These are phyloP conservation scores for Dendrobium officinale DNA, from an alignment of 106 monocot species.

Conservation along the genomic window DNA sequence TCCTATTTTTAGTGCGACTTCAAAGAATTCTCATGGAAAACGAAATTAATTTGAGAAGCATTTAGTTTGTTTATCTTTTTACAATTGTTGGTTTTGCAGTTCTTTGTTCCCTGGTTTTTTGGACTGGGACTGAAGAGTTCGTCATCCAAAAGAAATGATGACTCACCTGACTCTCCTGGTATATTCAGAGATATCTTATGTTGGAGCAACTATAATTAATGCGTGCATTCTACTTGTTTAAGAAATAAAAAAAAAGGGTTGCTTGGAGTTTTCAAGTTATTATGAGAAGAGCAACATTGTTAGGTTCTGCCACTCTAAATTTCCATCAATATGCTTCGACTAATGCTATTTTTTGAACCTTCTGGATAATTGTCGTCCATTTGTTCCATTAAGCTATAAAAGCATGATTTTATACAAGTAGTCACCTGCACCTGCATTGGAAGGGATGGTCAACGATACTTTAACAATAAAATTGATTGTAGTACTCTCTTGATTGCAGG, in stretches of 20 bases:
- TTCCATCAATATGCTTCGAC: neutral
- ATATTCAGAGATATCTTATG: neutral
- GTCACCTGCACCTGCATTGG: neutral
- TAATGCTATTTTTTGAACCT: neutral
- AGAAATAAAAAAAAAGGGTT: neutral
- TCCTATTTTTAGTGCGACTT: neutral
- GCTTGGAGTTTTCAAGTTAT: neutral
- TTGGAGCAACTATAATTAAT: neutral
- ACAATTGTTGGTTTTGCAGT: neutral
- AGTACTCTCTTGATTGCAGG: no score
- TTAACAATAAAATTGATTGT: no score
- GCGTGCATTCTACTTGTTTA: neutral
- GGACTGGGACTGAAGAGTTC: neutral
- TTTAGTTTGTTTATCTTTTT: neutral
- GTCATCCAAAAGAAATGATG: neutral
- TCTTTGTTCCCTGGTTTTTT: neutral
- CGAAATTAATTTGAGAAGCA: neutral
- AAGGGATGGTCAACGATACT: no score
- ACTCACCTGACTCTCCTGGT: neutral
- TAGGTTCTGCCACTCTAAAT: neutral
- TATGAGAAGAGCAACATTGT: neutral
- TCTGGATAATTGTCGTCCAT: neutral
- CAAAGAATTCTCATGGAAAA: neutral
- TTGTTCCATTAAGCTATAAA: neutral
- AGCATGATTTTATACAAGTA: neutral